A percentile compares a stretch with the other conserved stretches of the same genome.
phyloP scores from a whole-genome alignment of 257 asterid species.

The Ballota nigra region DNA sequence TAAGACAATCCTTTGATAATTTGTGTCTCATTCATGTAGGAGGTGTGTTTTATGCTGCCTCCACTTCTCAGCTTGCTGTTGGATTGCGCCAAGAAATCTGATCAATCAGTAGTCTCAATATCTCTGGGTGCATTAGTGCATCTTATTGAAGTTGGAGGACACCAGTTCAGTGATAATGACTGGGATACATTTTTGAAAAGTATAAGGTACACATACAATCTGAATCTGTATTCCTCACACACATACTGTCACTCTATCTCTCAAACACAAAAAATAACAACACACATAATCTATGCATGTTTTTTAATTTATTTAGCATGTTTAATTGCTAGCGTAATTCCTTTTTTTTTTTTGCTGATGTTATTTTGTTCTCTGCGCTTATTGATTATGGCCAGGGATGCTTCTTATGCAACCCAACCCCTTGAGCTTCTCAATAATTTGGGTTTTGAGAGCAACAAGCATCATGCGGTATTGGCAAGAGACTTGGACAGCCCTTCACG shows the following conservation, averaged over 20 bases:
- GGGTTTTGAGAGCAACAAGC: constrained; percentile 71
- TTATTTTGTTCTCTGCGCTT: constrained; percentile 18
- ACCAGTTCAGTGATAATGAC: constrained; percentile 83
- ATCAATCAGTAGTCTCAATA: constrained; percentile 92
- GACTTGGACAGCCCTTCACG: constrained; percentile 45
- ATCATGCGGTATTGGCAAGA: constrained; percentile 40
- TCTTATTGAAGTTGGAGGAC: constrained; percentile 98
- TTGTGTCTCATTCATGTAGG: constrained; percentile 53
- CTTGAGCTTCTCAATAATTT: constrained; percentile 92
- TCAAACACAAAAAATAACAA: not conserved
- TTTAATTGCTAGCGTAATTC: constrained; percentile 14
- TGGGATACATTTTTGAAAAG: constrained; percentile 96
- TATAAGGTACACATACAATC: constrained; percentile 56
- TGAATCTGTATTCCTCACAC: not conserved
- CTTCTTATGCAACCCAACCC: constrained; percentile 94
- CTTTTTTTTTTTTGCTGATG: constrained; percentile 25
- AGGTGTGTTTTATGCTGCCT: constrained; percentile 96
- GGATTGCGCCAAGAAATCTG: constrained; percentile 97
- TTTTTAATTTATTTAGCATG: constrained; percentile 4
- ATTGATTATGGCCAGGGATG: constrained; percentile 69
- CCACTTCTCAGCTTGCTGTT: constrained; percentile 86
- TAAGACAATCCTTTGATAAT: constrained; percentile 26
- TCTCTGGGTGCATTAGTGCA: constrained; percentile 97
- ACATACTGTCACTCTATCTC: not conserved
- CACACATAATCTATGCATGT: not conserved